phyloP scores from a whole-genome alignment of 78 protist genomes.

The Guillardia theta region DNA sequence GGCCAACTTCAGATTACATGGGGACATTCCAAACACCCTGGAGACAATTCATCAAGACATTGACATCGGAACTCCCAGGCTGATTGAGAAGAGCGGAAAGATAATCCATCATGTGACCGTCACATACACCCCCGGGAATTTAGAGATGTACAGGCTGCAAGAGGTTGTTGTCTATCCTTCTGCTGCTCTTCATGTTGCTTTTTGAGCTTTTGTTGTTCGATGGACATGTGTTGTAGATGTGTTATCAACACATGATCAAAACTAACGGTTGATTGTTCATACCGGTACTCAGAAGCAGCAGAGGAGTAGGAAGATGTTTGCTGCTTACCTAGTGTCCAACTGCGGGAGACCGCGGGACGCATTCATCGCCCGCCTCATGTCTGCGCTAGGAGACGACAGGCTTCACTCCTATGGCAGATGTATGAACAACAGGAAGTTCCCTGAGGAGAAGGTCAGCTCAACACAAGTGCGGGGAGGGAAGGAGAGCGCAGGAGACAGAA shows the following conservation, averaged over 20 bases:
- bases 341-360: background rate
- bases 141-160: background rate
- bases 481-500: background rate
- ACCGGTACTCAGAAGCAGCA: background rate
- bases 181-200: too few relatives aligned
- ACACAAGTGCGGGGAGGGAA: background rate
- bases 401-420: constrained; percentile 11
- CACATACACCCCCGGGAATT: background rate
- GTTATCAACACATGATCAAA: too few relatives aligned
- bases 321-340: constrained; percentile 25
- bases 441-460: background rate
- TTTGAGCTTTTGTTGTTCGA: too few relatives aligned
- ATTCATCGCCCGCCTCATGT: background rate
- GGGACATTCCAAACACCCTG: background rate
- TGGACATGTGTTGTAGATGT: too few relatives aligned
- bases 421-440: background rate
- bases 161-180: background rate
- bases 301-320: too few relatives aligned
- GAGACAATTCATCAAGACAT: background rate
- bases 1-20: background rate
- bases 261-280: too few relatives aligned
- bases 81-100: too few relatives aligned
- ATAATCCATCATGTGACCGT: background rate
- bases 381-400: background rate
- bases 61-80: too few relatives aligned